Conservation (phyloP, 2,329 filamentous ascomycete species). For the Cladophialophora exuberans region DNA sequence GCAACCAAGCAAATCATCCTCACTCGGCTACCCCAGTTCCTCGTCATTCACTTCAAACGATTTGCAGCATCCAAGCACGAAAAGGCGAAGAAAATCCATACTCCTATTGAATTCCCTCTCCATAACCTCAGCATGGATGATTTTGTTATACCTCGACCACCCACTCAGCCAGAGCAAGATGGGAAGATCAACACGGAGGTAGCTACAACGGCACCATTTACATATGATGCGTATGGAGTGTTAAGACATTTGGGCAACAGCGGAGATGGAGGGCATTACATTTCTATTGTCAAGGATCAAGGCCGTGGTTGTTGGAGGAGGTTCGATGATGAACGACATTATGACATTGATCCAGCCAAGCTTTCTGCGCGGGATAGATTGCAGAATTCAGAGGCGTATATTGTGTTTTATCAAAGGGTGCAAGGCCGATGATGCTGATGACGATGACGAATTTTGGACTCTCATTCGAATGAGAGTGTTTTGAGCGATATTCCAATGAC, state of each 20-base stretch:
- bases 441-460: too few species aligned
- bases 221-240: slow-evolving; percentile 85
- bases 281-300: slow-evolving; percentile 67
- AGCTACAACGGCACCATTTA: slow-evolving; percentile 59
- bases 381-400: slow-evolving; percentile 67
- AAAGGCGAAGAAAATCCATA: slow-evolving; percentile 68
- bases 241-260: slow-evolving; percentile 73
- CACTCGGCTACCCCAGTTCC: slow-evolving; percentile 75
- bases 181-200: slow-evolving; percentile 36
- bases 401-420: slow-evolving; percentile 64
- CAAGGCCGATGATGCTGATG: slow-evolving; percentile 32
- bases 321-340: slow-evolving; percentile 62
- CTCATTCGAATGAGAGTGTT: too few species aligned
- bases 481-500: background rate
- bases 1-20: slow-evolving; percentile 73
- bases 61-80: slow-evolving; percentile 63
- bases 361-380: slow-evolving; percentile 53
- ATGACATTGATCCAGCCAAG: slow-evolving; percentile 61
- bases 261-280: slow-evolving; percentile 78
- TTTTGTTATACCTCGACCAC: slow-evolving; percentile 58
- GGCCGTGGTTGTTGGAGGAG: slow-evolving; percentile 61
- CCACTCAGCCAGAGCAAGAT: slow-evolving; percentile 36
- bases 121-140: slow-evolving; percentile 67
- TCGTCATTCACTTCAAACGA: slow-evolving; percentile 77
- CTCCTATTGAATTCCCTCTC: slow-evolving; percentile 75